A percentile compares a stretch with the other conserved stretches of the same genome.
These are phyloP conservation scores for Vararia minispora DNA, from an alignment of 768 basidiomycete species.

Conservation along the genomic window DNA sequence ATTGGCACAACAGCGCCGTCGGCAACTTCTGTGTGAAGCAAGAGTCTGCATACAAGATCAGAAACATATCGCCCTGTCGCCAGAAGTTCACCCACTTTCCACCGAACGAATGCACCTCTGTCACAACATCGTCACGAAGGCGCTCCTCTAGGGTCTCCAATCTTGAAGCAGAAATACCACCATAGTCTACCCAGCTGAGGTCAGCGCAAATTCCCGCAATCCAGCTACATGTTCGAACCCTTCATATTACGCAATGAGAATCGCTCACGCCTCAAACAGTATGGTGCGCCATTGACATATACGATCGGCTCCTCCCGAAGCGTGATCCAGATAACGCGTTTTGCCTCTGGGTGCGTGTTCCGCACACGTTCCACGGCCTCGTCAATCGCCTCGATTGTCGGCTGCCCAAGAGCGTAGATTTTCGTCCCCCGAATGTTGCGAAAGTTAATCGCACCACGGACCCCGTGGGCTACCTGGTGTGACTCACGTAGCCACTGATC, in stretches of 20 bases:
- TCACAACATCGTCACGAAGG: slow-evolving; percentile 75
- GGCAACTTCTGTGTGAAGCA: slow-evolving; percentile 81
- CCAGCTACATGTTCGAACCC: no score
- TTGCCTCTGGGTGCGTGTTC: slow-evolving; percentile 43
- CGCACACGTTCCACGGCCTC: slow-evolving; percentile 63
- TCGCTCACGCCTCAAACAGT: slow-evolving; percentile 77
- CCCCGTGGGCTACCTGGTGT: slow-evolving; percentile 47
- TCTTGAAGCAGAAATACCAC: slow-evolving; percentile 85
- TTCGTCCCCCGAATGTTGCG: slow-evolving; percentile 69
- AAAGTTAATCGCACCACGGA: slow-evolving; percentile 95
- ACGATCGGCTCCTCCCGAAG: slow-evolving; percentile 89
- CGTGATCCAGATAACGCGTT: slow-evolving; percentile 79
- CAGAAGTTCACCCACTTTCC: slow-evolving; percentile 45
- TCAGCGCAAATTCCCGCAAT: no score
- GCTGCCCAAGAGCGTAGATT: slow-evolving; percentile 91
- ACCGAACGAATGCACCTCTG: slow-evolving; percentile 74
- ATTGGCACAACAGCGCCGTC: slow-evolving; percentile 87
- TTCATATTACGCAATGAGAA: slow-evolving; percentile 93
- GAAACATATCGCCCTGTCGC: neutral
- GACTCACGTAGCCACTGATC: slow-evolving; percentile 84
- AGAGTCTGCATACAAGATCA: slow-evolving; percentile 34
- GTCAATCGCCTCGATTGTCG: slow-evolving; percentile 77
- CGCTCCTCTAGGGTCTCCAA: slow-evolving; percentile 87
- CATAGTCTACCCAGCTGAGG: no score
- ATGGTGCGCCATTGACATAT: slow-evolving; percentile 88